These are phyloP conservation scores for Erysimum pusillum DNA, from an alignment of 441 rosid species.

Conservation along the genomic window DNA sequence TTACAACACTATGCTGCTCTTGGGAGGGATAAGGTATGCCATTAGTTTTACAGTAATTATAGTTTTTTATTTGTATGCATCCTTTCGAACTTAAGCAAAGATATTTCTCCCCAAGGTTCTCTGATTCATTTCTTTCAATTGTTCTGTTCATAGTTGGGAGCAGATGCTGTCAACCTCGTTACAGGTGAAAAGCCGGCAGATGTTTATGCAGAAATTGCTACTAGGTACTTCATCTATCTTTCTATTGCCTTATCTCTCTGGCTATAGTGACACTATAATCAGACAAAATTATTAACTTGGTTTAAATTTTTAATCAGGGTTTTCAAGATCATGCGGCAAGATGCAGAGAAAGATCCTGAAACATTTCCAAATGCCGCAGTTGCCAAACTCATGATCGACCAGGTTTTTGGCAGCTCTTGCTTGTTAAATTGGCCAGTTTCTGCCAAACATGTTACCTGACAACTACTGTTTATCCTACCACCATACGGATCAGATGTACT, in stretches of 20 bases:
- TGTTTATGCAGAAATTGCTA: conserved; percentile 94
- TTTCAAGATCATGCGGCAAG: conserved; percentile 77
- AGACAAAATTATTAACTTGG: conserved; percentile 31
- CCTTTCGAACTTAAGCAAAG: not conserved
- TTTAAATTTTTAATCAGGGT: conserved; percentile 63
- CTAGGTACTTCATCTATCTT: conserved; percentile 62
- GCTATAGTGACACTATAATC: conserved; percentile 16
- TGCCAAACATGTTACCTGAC: conserved; percentile 29
- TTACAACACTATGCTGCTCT: conserved; percentile 99
- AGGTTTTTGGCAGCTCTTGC: conserved; percentile 61
- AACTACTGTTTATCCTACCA: not conserved
- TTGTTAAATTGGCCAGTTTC: conserved; percentile 37
- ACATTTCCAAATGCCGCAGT: conserved; percentile 61
- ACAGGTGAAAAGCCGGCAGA: conserved; percentile 91
- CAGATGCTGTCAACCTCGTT: conserved; percentile 97
- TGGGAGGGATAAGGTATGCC: conserved; percentile 93
- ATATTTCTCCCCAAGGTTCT: conserved; percentile 9
- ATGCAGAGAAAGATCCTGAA: conserved; percentile 78
- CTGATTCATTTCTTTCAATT: conserved; percentile 37
- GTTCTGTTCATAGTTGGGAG: conserved; percentile 77
- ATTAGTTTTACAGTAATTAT: conserved; percentile 28
- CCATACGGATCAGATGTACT: conserved; percentile 24
- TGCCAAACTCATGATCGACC: conserved; percentile 78
- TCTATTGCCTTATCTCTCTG: conserved; percentile 26
- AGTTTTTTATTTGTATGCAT: conserved; percentile 10